Conservation (phyloP, 2,329 filamentous ascomycete genomes). For the Cercospora zeae-maydis region DNA sequence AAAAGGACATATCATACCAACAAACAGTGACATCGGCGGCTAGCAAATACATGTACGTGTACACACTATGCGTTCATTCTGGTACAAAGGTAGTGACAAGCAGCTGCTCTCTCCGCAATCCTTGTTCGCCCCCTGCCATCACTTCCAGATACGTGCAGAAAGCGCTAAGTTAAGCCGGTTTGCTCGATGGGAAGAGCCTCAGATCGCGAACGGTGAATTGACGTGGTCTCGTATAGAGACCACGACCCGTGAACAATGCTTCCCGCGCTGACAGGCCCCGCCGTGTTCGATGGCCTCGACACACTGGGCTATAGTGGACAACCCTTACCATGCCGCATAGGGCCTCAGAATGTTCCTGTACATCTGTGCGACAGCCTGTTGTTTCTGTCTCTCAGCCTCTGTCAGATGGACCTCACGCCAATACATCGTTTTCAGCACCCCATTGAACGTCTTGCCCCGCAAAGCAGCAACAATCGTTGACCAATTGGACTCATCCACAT, state of each 20-base stretch:
- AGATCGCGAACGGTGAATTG: not conserved
- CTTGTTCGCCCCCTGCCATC: not conserved
- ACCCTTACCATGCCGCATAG: not conserved
- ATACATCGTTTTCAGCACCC: not conserved
- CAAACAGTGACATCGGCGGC: not conserved
- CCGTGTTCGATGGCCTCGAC: not conserved
- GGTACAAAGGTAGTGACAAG: not conserved
- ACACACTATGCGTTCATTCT: not conserved
- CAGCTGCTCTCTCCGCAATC: not conserved
- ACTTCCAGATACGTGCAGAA: not conserved
- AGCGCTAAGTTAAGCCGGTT: not conserved
- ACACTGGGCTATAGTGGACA: not conserved
- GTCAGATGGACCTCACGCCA: not conserved
- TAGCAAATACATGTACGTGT: not conserved
- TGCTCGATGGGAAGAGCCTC: not conserved
- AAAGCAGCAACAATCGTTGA: not conserved
- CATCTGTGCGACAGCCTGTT: not conserved
- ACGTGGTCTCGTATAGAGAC: not conserved
- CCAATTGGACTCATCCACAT: slow-evolving; percentile 5
- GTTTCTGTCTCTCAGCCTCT: not conserved
- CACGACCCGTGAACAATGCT: not conserved
- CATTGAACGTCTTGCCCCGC: not conserved
- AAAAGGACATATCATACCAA: not conserved
- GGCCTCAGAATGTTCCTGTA: not conserved
- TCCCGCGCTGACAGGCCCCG: not conserved